Evolutionary conservation across 2,329 filamentous ascomycete genomes (phyloP).

Genomic region (Fusarium chaquense): DNA sequence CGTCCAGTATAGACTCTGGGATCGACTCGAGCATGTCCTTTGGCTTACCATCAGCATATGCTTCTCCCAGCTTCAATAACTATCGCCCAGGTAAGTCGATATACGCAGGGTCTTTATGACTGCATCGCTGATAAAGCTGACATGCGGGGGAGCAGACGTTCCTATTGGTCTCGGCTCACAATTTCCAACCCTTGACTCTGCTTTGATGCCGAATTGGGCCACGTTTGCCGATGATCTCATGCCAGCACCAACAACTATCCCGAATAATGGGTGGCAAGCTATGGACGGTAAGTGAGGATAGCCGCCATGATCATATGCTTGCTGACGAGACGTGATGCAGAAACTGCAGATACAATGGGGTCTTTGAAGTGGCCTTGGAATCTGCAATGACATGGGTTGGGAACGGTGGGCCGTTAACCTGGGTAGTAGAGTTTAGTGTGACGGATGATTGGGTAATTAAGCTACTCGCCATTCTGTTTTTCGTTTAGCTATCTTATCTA

Average conservation of each 20-base stretch:
- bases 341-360: background rate
- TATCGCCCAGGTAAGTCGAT: background rate
- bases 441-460: too few relatives aligned
- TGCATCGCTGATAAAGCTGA: background rate
- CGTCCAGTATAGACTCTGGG: background rate
- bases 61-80: background rate
- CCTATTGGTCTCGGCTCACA: background rate
- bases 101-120: too few relatives aligned
- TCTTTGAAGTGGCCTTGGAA: slow-evolving; percentile 13
- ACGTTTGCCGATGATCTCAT: slow-evolving; percentile 7
- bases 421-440: too few relatives aligned
- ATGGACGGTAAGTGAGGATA: slow-evolving; percentile 13
- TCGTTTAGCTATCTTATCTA: too few relatives aligned
- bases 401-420: too few relatives aligned
- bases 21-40: background rate
- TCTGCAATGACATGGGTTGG: too few relatives aligned
- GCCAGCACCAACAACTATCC: background rate
- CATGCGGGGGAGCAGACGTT: background rate
- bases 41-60: background rate
- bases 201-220: slow-evolving; percentile 17
- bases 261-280: background rate
- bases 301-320: background rate
- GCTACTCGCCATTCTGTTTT: too few relatives aligned
- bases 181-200: background rate
- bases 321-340: background rate